A percentile compares a stretch with the other conserved stretches of the same genome.
phyloP scores from a whole-genome alignment of 2,329 filamentous ascomycete species.

The Botrytis pseudocinerea region DNA sequence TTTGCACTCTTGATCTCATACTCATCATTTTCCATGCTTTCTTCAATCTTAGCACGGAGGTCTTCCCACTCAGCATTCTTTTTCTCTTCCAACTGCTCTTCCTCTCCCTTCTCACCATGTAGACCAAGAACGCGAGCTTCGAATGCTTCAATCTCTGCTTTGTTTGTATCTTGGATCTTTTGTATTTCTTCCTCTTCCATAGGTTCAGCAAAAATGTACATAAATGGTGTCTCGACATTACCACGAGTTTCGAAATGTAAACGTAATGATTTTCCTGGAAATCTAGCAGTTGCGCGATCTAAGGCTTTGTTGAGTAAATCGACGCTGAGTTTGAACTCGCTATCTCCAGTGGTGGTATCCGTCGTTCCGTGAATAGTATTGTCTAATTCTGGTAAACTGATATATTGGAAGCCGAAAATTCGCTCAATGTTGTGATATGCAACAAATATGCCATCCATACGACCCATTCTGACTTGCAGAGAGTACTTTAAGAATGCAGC shows the following conservation, averaged over 20 bases:
- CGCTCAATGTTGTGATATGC: slow-evolving; percentile 93
- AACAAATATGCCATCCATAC: slow-evolving; percentile 98
- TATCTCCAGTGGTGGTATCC: slow-evolving; percentile 68
- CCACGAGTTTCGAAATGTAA: slow-evolving; percentile 79
- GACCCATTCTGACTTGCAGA: slow-evolving; percentile 91
- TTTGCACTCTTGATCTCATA: slow-evolving; percentile 30
- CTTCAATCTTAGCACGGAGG: slow-evolving; percentile 40
- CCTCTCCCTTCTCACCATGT: slow-evolving; percentile 40
- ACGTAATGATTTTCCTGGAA: slow-evolving; percentile 73
- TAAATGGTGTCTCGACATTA: slow-evolving; percentile 54
- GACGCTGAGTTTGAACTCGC: slow-evolving; percentile 83
- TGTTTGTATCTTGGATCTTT: slow-evolving; percentile 68
- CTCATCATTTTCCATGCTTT: slow-evolving; percentile 38
- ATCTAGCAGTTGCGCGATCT: slow-evolving; percentile 71
- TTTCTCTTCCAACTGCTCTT: slow-evolving; percentile 28
- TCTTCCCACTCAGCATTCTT: slow-evolving; percentile 38
- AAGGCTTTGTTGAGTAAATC: slow-evolving; percentile 76
- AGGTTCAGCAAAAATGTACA: slow-evolving; percentile 90
- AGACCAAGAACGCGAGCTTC: slow-evolving; percentile 63
- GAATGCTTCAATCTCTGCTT: slow-evolving; percentile 65
- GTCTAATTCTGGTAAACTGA: slow-evolving; percentile 86
- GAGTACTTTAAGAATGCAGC: slow-evolving; percentile 96
- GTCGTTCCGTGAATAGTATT: slow-evolving; percentile 77
- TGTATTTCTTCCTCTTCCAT: slow-evolving; percentile 72
- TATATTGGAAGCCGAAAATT: slow-evolving; percentile 97